Evolutionary conservation across 257 asterid species (phyloP), one percentile per base, ranked within the genome.

Genomic region (Craterostigma plantagineum): DNA sequence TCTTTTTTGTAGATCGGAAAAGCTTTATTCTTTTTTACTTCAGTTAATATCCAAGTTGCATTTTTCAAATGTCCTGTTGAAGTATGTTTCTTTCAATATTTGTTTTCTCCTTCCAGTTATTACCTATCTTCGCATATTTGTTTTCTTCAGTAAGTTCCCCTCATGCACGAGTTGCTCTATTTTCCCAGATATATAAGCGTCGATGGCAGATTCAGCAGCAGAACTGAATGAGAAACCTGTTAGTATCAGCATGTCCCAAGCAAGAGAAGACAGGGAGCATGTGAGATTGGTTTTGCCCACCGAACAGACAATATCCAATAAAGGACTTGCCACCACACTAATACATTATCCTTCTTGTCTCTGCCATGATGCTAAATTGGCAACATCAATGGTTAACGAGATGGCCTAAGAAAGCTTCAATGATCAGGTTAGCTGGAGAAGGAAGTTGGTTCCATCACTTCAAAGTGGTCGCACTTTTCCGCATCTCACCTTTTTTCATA

Each of bases 401-500:
- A 62, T 80, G 93, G 93, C 91, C 93, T 23, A 49, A 67, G 42
- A 66, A 64, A 40, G 85, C 86, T 46, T 79, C 69, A 33, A 64
- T 73, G 79, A 64, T 73, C 30, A 64, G 77, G 53, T 53, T 80
- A 60, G 91, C 75, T 16, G 93, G 79, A 43, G 79, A 73, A 71
- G 93, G 91, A 61, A 69, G 61, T 51, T 73, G 79, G 81, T 62
- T 70, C 53, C 93, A 80, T 71, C 93, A 80, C 48, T 76, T 76
- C 54, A 70, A 63, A 52, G 79, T 76, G 50, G 91, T 80, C 45
- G 75, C 93, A n/a, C 51, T 80, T 18, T 80, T 80, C 58, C 57
- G 91, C 61, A 50, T 73, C 39, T 73, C 93, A 0, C 93, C 91
- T 23, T 80, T n/a, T 80, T 58, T 91, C 93, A 7, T 80, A 80